A percentile compares a stretch with the other conserved stretches of the same genome.
Conservation (phyloP, 306 rosid species). For the Begonia peltatifolia region DNA sequence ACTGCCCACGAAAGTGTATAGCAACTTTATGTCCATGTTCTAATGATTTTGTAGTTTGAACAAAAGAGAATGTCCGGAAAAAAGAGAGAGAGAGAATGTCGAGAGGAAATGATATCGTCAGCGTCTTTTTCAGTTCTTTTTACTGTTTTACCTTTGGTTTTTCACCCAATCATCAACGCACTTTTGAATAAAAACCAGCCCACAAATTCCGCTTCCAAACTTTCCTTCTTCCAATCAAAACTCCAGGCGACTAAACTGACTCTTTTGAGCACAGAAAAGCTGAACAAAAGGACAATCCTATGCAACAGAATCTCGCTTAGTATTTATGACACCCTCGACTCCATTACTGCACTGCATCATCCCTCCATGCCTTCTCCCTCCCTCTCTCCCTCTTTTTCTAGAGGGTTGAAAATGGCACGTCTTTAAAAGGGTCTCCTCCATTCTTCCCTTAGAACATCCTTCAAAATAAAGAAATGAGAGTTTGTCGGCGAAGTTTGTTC, state of each 20-base stretch:
- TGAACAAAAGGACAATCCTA: slow-evolving; percentile 43
- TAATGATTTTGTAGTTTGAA: not conserved
- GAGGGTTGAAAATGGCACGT: slow-evolving; percentile 8
- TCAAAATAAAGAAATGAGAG: slow-evolving; percentile 5
- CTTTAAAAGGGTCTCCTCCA: slow-evolving; percentile 17
- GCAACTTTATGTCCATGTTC: too few relatives aligned
- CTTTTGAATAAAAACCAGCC: slow-evolving; percentile 29
- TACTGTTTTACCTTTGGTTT: slow-evolving; percentile 29
- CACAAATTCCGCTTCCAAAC: slow-evolving; percentile 35
- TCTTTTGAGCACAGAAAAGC: slow-evolving; percentile 31
- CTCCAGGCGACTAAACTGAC: slow-evolving; percentile 46
- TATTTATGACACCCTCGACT: slow-evolving; percentile 24
- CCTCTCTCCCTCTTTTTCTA: slow-evolving; percentile 9
- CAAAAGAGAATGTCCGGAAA: slow-evolving; percentile 42
- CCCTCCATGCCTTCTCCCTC: not conserved
- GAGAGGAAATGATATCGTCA: slow-evolving; percentile 31
- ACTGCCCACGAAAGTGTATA: too few relatives aligned
- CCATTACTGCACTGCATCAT: too few relatives aligned
- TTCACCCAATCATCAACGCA: slow-evolving; percentile 63
- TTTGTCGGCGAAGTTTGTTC: not conserved
- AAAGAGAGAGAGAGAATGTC: slow-evolving; percentile 41
- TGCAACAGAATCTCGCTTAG: slow-evolving; percentile 32
- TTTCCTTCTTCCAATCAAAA: slow-evolving; percentile 53
- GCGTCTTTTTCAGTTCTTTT: slow-evolving; percentile 7
- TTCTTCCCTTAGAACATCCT: slow-evolving; percentile 6